Base-by-base conservation (phyloP, 2,329 filamentous ascomycete species). In the Bipolaris zeicola region DNA sequence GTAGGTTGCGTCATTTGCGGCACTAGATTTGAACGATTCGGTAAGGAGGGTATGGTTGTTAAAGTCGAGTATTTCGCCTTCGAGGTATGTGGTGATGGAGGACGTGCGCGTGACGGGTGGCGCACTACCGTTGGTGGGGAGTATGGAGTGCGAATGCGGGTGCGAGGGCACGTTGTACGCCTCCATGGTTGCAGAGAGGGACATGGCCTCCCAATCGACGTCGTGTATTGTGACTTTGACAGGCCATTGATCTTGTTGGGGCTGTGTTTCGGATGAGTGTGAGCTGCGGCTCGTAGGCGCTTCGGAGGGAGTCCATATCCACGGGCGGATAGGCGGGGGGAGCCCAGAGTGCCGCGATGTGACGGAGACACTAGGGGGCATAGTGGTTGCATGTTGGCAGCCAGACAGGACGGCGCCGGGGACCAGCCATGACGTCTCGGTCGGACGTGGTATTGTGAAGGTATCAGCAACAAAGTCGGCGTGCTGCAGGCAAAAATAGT, bases 51-150 rank as follows among this genome's bases (percentile, higher is more conserved):
- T 80, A 68, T 82, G 76, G 4, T 72, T 77, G 41, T 70, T 70
- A 64, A 83, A 85, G 69, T 89, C 87, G 58, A 89, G 83, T 57
- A 89, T 88, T 68, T 89, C 87, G 52, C 87, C 87, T 77, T 89
- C 87, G 42, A 89, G 80, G 67, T 86, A 89, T 2, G 86, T 89
- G 14, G 85, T 84, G 54, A 89, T 89, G 7, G 71, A 78, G 62
- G 70, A 78, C 57, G 71, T 78, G 66, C 67, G 73, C 5, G 69
- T 70, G 57, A 63, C 66, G 3, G 65, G 62, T 6, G 55, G 55
- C 3, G 60, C 18, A 13, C 52, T 28, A 7, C 24, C 41, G 22
- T 58, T 63, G 50, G 51, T 62, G 50, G 36, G 53, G 66, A 68
- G 59, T 44, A 74, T 38, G 60, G 72, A 60, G 44, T 70, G 66